Base-by-base conservation (phyloP, 495 filamentous ascomycete species). In the Podospora tetraspora region DNA sequence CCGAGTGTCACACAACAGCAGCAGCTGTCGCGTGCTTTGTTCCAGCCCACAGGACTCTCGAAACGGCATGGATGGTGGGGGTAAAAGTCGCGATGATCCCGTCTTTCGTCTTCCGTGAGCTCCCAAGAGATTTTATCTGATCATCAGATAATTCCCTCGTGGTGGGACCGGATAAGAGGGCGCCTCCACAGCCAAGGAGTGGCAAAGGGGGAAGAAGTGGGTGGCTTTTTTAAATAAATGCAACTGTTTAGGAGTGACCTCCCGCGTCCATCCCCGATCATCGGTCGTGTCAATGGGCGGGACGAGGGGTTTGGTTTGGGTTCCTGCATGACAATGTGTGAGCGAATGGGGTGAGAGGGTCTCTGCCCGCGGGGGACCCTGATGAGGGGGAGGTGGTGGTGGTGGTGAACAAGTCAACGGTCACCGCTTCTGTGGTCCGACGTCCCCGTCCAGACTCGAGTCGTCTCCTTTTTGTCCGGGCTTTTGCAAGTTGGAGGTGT, bases 241-340 rank as follows among this genome's bases (percentile, higher is more conserved):
- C 43, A 52, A 52, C 43, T 52, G 43, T 52, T 52, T 52, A 52
- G 43, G 43, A 52, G 43, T 52, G 43, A 52, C 43, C 19, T 52
- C 43, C 19, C 19, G 34, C 34, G 34, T 52, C 43, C 43, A 52
- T 52, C 19, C 19, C 43, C 43, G 43, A 52, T 52, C 43, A 52
- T 52, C 43, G 43, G 43, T 34, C 11, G 32, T 34, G 32, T 34
- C 32, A 32, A 10, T 2, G 56, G 56, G 57, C 34, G 25, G 64
- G 29, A 25, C 27, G 27, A 29, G 32, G 32, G 32, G 32, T 37
- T 37, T 43, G 34, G 34, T 16, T 43, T 27, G 27, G 23, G 65
- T 66, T 66, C 65, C 65, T 66, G 65, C 65, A 66, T 59, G 25
- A 25, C 3, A 25, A 25, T 19, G 8, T 21, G 63, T 19, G 21